These are phyloP conservation scores for Penicillium odoratum DNA, from an alignment of 495 filamentous ascomycete species.

Conservation along the genomic window DNA sequence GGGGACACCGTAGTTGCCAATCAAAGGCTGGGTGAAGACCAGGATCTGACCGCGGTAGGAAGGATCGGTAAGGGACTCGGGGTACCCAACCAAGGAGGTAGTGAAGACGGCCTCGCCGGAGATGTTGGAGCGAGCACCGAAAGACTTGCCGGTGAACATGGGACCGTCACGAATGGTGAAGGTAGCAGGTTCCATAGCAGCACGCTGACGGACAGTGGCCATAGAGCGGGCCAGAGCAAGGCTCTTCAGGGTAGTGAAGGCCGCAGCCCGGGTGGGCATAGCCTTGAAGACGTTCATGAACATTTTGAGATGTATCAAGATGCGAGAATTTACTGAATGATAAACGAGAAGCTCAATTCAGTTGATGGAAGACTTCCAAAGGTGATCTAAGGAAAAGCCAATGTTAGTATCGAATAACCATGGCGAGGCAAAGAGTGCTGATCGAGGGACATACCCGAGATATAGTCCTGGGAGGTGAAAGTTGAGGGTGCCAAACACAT, in stretches of 20 bases:
- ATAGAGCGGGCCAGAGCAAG: slow-evolving; percentile 59
- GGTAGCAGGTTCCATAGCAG: slow-evolving; percentile 76
- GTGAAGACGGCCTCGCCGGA: slow-evolving; percentile 95
- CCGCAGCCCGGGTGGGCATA: slow-evolving; percentile 53
- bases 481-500: slow-evolving; percentile 92
- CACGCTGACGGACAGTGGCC: slow-evolving; percentile 69
- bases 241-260: slow-evolving; percentile 52
- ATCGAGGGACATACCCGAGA: slow-evolving; percentile 61
- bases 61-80: slow-evolving; percentile 97
- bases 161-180: slow-evolving; percentile 95
- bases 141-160: slow-evolving; percentile 90
- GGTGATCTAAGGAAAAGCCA: slow-evolving; percentile 68
- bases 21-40: slow-evolving; percentile 97
- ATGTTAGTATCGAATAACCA: slow-evolving; percentile 22
- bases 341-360: slow-evolving; percentile 47
- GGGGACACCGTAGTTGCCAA: slow-evolving; percentile 97
- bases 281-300: slow-evolving; percentile 65
- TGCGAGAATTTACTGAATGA: slow-evolving; percentile 13
- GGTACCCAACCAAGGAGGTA: slow-evolving; percentile 90
- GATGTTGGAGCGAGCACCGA: slow-evolving; percentile 87
- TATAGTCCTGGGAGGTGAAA: slow-evolving; percentile 99
- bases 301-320: slow-evolving; percentile 52
- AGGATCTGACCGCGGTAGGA: slow-evolving; percentile 98
- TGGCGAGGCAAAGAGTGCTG: not conserved
- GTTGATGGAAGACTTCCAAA: slow-evolving; percentile 92